phyloP scores from a whole-genome alignment of 1,139 yeast species.

The Candida glucosophila region DNA sequence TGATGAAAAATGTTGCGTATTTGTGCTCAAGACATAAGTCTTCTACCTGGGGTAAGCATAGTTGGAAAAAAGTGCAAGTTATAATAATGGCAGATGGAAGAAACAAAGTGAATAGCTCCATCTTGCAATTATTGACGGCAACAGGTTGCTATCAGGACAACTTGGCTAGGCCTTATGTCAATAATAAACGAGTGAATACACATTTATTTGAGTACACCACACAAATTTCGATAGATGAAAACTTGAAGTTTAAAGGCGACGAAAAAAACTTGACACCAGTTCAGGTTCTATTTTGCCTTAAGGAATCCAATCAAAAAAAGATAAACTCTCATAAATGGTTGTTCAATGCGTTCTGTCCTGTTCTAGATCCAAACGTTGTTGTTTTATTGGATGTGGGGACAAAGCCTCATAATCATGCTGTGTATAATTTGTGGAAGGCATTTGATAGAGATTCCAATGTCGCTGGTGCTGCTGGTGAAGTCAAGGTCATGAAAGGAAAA shows the following conservation, averaged over 20 bases:
- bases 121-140: slow-evolving; percentile 78
- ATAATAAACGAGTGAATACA: slow-evolving; percentile 82
- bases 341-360: slow-evolving; percentile 86
- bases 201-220: slow-evolving; percentile 93
- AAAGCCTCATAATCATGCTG: slow-evolving; percentile 72
- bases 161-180: slow-evolving; percentile 87
- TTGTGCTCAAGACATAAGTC: slow-evolving; percentile 73
- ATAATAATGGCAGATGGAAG: slow-evolving; percentile 90
- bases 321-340: slow-evolving; percentile 95
- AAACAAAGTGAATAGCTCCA: slow-evolving; percentile 73
- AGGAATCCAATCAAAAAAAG: slow-evolving; percentile 82
- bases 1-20: slow-evolving; percentile 85
- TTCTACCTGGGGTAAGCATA: slow-evolving; percentile 86
- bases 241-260: slow-evolving; percentile 67
- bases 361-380: slow-evolving; percentile 80
- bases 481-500: slow-evolving; percentile 87
- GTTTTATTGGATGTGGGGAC: slow-evolving; percentile 89
- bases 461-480: slow-evolving; percentile 98
- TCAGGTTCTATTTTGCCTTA: slow-evolving; percentile 81
- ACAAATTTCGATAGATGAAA: slow-evolving; percentile 77
- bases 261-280: slow-evolving; percentile 88
- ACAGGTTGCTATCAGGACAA: slow-evolving; percentile 96
- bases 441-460: slow-evolving; percentile 93
- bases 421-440: slow-evolving; percentile 93
- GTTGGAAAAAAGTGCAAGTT: slow-evolving; percentile 94